These are phyloP conservation scores for Phytophthora agathidicida DNA, from an alignment of 352 stramenopile genomes.

Conservation along the genomic window DNA sequence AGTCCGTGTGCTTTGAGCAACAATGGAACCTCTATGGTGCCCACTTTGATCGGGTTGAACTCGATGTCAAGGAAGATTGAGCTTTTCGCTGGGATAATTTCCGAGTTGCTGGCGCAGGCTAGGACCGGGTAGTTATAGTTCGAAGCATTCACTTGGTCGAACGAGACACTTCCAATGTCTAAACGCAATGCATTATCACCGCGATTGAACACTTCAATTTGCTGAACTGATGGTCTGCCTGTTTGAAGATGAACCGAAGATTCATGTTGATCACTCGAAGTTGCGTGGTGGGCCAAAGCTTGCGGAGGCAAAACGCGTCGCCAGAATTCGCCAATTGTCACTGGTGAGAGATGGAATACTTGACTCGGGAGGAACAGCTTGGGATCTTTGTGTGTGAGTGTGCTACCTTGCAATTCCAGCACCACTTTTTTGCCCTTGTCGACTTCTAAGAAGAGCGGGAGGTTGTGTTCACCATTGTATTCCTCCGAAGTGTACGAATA, in stretches of 20 bases:
- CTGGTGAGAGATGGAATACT: slow-evolving; percentile 66
- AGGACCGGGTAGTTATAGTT: slow-evolving; percentile 67
- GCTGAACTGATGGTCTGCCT: slow-evolving; percentile 59
- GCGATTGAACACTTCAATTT: slow-evolving; percentile 80
- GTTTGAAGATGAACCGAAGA: slow-evolving; percentile 1
- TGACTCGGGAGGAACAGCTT: slow-evolving; percentile 72
- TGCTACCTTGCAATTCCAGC: slow-evolving; percentile 85
- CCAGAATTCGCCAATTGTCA: slow-evolving; percentile 75
- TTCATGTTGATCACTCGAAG: slow-evolving; percentile 1
- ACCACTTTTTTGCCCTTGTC: slow-evolving; percentile 91
- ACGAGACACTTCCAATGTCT: slow-evolving; percentile 63
- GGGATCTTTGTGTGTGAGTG: slow-evolving; percentile 63
- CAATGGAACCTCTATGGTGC: slow-evolving; percentile 54
- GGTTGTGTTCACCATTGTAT: slow-evolving; percentile 85
- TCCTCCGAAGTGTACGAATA: slow-evolving; percentile 75
- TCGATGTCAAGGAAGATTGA: slow-evolving; percentile 74
- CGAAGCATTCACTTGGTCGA: slow-evolving; percentile 57
- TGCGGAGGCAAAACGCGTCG: slow-evolving; percentile 22
- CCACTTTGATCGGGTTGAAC: slow-evolving; percentile 77
- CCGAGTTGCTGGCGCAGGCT: slow-evolving; percentile 47
- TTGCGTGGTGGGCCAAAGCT: slow-evolving; percentile 4
- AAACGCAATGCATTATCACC: slow-evolving; percentile 73
- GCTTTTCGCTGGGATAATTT: slow-evolving; percentile 68
- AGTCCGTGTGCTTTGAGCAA: slow-evolving; percentile 74
- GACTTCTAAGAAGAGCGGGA: slow-evolving; percentile 88